Base-by-base conservation (phyloP, 257 asterid species). In the Mentha longifolia region DNA sequence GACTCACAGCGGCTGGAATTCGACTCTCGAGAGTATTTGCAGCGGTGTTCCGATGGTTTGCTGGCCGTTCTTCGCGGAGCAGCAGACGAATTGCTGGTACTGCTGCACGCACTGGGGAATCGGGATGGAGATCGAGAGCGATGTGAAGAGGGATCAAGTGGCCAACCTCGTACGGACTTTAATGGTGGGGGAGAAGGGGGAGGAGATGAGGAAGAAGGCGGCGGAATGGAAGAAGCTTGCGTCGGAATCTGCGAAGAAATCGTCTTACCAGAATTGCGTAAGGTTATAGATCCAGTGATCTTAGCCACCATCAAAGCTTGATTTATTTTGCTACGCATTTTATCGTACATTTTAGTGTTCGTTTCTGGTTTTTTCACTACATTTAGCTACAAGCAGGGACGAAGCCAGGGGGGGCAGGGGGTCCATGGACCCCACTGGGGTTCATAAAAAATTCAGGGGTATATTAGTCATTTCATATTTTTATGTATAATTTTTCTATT, bases 11-110 rank as follows among this genome's bases (percentile, higher is more conserved):
- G 93, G 93, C 20, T 84, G 95, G 89, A 83, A 85, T 42, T 72
- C 77, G 71, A 72, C 71, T 25, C 64, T 72, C 1, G 77, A 72
- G 3, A 72, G 77, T 33, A 9, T 72, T 9, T 62, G 65, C 65
- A 51, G 45, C 25, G 90, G 91, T 0, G 85, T 85, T 7, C 87
- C 96, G 0, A 84, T 89, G 89, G 61, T 87, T 0, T 87, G 89
- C 16, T 89, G 91, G 89, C 96, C 93, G 0, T 85, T 85, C 16
- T 87, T 87, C 39, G 85, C 89, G 0, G 96, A 89, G 5, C 91
- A 89, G 35, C 91, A 73, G 37, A 85, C 89, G 0, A 85, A 84
- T 4, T 85, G 88, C 51, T 74, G 86, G 91, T 79, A 39, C n/a
- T 75, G 80, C 56, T 88, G 91, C 52, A 58, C 13, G 0, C 19